Base-by-base conservation (phyloP, 805 yeast species). In the Ogataea chonburiensis region DNA sequence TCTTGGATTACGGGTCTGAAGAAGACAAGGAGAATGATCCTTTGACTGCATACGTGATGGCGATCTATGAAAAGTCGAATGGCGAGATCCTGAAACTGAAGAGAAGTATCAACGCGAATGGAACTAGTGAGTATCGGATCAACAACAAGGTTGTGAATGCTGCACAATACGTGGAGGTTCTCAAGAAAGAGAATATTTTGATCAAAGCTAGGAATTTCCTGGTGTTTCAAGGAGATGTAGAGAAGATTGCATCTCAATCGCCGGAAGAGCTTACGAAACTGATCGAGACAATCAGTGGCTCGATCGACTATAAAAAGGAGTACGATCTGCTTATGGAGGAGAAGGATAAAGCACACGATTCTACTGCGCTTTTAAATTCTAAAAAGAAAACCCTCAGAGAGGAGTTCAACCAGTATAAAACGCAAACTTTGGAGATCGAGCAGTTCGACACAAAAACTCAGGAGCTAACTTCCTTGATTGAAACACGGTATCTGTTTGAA, bases 201-300 rank as follows among this genome's bases (percentile, higher is more conserved):
- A 83, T 88, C 47, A 86, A 84, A 55, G 96, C 97, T 1, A 74
- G 86, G 55, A 93, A 93, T 58, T 91, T 91, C 52, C 64, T 93
- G 42, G 98, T 93, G 6, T 88, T 91, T 56, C 98, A 93, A 66
- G 98, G 98, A 42, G 98, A 91, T 56, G 95, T 93, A 33, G 98
- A 91, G 58, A 83, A 80, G 49, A 79, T 93, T 25, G 98, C 98
- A 0, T 73, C 95, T 0, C 95, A 89, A 56, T 77, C 91, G 0
- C 77, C 97, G 0, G 60, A 61, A 16, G 95, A 87, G 24, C 68
- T 93, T 42, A 77, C 94, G 2, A 70, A 65, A 28, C 60, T 89
- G 43, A 66, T 93, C 37, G 98, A 93, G 61, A 77, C 77, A 11
- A 78, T 93, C 17, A 83, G 94, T 42, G 96, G 96, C 0, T 85